A percentile compares a stretch with the other conserved stretches of the same genome.
These are phyloP conservation scores for Citrus trifoliata DNA, from an alignment of 345 rosid species.

Conservation along the genomic window DNA sequence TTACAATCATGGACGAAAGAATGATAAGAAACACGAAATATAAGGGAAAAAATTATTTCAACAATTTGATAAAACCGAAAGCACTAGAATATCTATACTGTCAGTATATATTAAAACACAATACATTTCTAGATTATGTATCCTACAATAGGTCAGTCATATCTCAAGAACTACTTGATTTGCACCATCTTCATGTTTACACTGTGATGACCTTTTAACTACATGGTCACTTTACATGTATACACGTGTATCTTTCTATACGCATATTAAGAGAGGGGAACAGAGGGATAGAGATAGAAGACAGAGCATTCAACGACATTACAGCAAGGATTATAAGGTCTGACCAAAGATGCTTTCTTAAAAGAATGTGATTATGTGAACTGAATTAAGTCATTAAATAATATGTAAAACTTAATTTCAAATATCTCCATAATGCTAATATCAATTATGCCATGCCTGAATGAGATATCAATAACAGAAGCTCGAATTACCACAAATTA, in stretches of 20 bases:
- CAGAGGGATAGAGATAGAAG: not conserved
- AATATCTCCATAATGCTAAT: not conserved
- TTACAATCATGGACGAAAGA: slow-evolving; percentile 4
- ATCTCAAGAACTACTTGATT: not conserved
- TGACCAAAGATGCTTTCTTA: not conserved
- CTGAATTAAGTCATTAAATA: not conserved
- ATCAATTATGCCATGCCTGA: not conserved
- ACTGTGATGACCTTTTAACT: no score
- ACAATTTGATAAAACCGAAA: not conserved
- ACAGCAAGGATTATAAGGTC: not conserved
- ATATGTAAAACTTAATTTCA: not conserved
- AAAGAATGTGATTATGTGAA: not conserved
- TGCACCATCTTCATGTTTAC: no score
- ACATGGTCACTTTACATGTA: not conserved
- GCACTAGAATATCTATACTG: not conserved
- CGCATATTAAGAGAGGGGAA: no score
- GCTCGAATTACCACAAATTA: not conserved
- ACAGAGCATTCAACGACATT: not conserved
- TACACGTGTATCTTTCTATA: not conserved
- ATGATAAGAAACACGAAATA: not conserved
- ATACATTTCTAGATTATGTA: not conserved
- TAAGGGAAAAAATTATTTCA: not conserved
- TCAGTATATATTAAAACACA: not conserved
- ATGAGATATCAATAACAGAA: not conserved
- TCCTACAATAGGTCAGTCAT: not conserved